phyloP scores from a whole-genome alignment of 2,329 filamentous ascomycete genomes.

The Malbranchea zuffiana region DNA sequence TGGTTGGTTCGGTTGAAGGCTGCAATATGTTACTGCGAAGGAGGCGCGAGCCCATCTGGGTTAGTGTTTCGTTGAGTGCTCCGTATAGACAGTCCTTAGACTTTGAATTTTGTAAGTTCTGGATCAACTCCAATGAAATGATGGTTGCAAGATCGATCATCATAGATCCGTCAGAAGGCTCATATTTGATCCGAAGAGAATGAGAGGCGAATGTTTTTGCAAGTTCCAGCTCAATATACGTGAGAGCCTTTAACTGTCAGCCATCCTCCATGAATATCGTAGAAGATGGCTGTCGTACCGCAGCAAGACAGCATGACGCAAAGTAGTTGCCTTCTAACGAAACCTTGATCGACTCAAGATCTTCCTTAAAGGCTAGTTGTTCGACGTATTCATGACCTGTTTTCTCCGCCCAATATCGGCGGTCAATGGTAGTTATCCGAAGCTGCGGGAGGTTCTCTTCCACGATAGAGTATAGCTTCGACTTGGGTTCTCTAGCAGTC shows the following conservation, averaged over 20 bases:
- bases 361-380: conserved; percentile 65
- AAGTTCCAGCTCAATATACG: conserved; percentile 64
- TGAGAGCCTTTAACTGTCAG: conserved; percentile 51
- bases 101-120: conserved; percentile 67
- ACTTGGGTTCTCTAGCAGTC: conserved; percentile 58
- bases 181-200: conserved; percentile 74
- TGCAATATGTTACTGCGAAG: conserved; percentile 80
- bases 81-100: conserved; percentile 78
- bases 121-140: conserved; percentile 75
- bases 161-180: conserved; percentile 85
- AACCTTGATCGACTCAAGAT: conserved; percentile 70
- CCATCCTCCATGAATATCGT: conserved; percentile 1
- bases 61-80: conserved; percentile 70
- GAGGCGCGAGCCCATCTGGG: conserved; percentile 78
- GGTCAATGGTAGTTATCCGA: conserved; percentile 54
- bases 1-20: conserved; percentile 61
- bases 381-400: conserved; percentile 67
- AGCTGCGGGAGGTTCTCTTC: conserved; percentile 58
- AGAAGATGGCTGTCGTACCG: conserved; percentile 41
- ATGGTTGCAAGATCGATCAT: conserved; percentile 89
- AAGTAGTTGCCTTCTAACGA: conserved; percentile 76
- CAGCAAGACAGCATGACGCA: conserved; percentile 72
- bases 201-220: conserved; percentile 60
- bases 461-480: conserved; percentile 63
- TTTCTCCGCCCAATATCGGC: conserved; percentile 73